Evolutionary conservation across 2,329 filamentous ascomycete species (phyloP).

Genomic region (Botryotinia globosa): DNA sequence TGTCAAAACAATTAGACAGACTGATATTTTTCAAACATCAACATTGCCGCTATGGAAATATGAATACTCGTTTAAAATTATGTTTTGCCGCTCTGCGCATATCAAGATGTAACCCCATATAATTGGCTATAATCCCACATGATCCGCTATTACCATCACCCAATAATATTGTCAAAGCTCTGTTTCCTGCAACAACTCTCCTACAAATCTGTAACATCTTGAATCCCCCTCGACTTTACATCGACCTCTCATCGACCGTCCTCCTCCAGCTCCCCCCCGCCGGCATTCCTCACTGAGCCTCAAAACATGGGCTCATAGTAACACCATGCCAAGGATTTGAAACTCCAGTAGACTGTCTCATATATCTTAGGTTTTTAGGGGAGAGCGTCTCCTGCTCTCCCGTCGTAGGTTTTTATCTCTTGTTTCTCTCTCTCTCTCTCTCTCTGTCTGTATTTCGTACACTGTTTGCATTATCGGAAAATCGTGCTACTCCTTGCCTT

Average conservation of each 20-base stretch:
- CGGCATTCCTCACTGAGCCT: slow-evolving; percentile 30
- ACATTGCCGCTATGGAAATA: background rate
- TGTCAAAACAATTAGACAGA: background rate
- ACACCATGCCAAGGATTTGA: slow-evolving; percentile 10
- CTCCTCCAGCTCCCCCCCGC: slow-evolving; percentile 35
- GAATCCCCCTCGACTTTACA: slow-evolving; percentile 3
- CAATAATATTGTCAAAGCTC: slow-evolving; percentile 17
- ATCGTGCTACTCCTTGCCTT: background rate
- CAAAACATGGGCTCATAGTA: background rate
- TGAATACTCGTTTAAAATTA: background rate
- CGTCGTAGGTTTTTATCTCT: slow-evolving; percentile 2
- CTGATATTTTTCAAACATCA: background rate
- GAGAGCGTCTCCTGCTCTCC: background rate
- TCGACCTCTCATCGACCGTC: background rate
- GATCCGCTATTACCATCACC: background rate
- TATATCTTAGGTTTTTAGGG: background rate
- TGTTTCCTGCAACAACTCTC: slow-evolving; percentile 14
- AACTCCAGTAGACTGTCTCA: slow-evolving; percentile 10
- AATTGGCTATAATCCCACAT: background rate
- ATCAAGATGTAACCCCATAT: background rate
- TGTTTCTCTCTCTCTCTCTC: background rate
- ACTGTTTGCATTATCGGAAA: background rate
- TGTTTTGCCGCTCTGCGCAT: background rate
- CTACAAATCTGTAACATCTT: slow-evolving; percentile 18
- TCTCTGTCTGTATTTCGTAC: background rate